phyloP scores from a whole-genome alignment of 257 asterid genomes.

The Parsonsia alboflavescens region DNA sequence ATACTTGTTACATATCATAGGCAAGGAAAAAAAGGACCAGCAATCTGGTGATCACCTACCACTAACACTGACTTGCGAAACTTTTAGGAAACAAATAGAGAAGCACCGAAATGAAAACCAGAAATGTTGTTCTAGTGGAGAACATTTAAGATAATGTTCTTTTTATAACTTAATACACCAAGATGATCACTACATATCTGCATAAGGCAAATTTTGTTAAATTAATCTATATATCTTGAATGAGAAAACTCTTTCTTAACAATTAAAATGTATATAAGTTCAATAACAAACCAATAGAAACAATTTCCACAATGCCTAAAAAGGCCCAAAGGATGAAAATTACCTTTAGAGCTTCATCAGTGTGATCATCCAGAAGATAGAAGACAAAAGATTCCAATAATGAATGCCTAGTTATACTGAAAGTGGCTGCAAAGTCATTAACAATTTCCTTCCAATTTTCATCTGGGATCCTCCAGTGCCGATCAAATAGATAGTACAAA shows the following conservation, averaged over 20 bases:
- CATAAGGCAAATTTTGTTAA: not conserved
- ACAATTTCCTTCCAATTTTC: constrained; percentile 66
- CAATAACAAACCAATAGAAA: not conserved
- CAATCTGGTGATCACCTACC: not conserved
- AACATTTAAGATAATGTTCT: not conserved
- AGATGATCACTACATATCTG: not conserved
- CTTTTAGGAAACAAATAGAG: too few species aligned
- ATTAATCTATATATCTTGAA: not conserved
- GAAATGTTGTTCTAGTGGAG: not conserved
- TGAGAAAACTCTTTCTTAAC: not conserved
- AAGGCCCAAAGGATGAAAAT: not conserved
- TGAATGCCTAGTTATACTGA: constrained; percentile 69
- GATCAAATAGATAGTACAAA: constrained; percentile 85
- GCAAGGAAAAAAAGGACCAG: not conserved
- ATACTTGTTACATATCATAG: not conserved
- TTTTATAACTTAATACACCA: not conserved
- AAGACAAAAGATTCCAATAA: constrained; percentile 79
- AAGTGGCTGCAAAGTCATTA: constrained; percentile 87
- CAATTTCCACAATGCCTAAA: not conserved
- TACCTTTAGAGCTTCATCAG: constrained; percentile 80
- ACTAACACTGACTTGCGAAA: not conserved
- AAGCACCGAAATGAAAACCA: too few species aligned
- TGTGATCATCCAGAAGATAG: constrained; percentile 88
- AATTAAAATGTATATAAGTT: not conserved
- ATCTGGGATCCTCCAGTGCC: constrained; percentile 71